A percentile compares a stretch with the other conserved stretches of the same genome.
These are phyloP conservation scores for Diaporthe capsici DNA, from an alignment of 2,329 filamentous ascomycete genomes.

Conservation along the genomic window DNA sequence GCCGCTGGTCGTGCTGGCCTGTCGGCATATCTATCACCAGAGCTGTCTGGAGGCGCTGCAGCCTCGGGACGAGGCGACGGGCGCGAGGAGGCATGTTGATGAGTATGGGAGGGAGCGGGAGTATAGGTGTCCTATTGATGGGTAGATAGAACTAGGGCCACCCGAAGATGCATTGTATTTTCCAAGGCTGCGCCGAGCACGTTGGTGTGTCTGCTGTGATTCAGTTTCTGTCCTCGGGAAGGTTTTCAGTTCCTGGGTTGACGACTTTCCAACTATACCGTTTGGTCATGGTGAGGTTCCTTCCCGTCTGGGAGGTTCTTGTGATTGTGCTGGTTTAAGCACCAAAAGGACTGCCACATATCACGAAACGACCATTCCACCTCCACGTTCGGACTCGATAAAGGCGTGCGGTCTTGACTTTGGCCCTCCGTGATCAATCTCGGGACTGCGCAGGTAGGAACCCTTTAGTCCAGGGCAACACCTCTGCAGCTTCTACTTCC, in stretches of 20 bases:
- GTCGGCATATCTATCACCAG: slow-evolving; percentile 79
- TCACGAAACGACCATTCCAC: no score
- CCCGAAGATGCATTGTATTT: slow-evolving; percentile 1
- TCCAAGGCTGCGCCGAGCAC: not conserved
- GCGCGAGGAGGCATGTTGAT: slow-evolving; percentile 60
- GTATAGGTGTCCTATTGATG: slow-evolving; percentile 71
- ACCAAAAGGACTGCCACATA: not conserved
- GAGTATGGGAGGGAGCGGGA: slow-evolving; percentile 60
- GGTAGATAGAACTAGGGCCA: slow-evolving; percentile 50
- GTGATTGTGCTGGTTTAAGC: no score
- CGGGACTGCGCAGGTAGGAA: no score
- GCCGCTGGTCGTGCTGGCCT: slow-evolving; percentile 77
- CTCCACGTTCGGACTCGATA: no score
- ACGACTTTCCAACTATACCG: not conserved
- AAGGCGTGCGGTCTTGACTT: no score
- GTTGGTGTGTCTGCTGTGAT: not conserved
- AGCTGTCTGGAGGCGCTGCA: slow-evolving; percentile 77
- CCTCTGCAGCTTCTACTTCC: not conserved
- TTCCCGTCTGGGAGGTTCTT: not conserved
- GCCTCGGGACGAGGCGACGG: slow-evolving; percentile 57
- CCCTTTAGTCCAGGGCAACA: not conserved
- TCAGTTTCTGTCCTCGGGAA: not conserved
- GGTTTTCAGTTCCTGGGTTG: not conserved
- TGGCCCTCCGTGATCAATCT: no score
- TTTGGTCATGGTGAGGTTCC: not conserved